A percentile compares a stretch with the other conserved stretches of the same genome.
phyloP scores from a whole-genome alignment of 2,329 filamentous ascomycete species.

The Fusarium musae region DNA sequence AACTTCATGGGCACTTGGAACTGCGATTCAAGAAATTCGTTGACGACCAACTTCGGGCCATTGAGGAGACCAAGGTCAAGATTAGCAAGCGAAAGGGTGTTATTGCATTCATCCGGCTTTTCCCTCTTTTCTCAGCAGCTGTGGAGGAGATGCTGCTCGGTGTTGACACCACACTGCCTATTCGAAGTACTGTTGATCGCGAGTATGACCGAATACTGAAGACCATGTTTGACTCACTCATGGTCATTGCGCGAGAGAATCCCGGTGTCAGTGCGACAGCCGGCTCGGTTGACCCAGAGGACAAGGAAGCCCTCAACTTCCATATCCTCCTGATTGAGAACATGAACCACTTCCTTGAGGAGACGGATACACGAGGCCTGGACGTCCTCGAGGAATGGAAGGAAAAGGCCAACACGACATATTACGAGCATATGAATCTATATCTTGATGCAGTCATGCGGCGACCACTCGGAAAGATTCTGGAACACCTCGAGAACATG shows the following conservation, averaged over 20 bases:
- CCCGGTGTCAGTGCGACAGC: constrained; percentile 59
- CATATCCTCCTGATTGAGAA: constrained; percentile 98
- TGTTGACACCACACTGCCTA: constrained; percentile 65
- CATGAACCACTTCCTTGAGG: constrained; percentile 97
- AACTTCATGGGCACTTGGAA: constrained; percentile 79
- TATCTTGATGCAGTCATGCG: constrained; percentile 92
- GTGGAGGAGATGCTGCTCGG: constrained; percentile 84
- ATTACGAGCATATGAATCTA: constrained; percentile 85
- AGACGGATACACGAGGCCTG: constrained; percentile 80
- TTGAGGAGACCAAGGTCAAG: constrained; percentile 98
- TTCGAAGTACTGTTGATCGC: constrained; percentile 83
- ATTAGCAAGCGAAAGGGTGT: constrained; percentile 98
- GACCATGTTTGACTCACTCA: constrained; percentile 96
- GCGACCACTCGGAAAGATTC: constrained; percentile 85
- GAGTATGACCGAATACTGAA: constrained; percentile 91
- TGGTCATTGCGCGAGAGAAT: constrained; percentile 86
- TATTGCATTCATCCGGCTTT: constrained; percentile 93
- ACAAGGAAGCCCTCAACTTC: constrained; percentile 97
- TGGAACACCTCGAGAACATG: constrained; percentile 91
- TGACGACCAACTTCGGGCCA: constrained; percentile 93
- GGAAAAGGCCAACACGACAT: constrained; percentile 79
- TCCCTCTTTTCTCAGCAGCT: constrained; percentile 84
- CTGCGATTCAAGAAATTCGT: constrained; percentile 87
- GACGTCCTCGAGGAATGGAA: constrained; percentile 86
- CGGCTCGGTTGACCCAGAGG: constrained; percentile 72